A percentile compares a stretch with the other conserved stretches of the same genome.
phyloP scores from a whole-genome alignment of 257 asterid species.

The Solanum pimpinellifolium region DNA sequence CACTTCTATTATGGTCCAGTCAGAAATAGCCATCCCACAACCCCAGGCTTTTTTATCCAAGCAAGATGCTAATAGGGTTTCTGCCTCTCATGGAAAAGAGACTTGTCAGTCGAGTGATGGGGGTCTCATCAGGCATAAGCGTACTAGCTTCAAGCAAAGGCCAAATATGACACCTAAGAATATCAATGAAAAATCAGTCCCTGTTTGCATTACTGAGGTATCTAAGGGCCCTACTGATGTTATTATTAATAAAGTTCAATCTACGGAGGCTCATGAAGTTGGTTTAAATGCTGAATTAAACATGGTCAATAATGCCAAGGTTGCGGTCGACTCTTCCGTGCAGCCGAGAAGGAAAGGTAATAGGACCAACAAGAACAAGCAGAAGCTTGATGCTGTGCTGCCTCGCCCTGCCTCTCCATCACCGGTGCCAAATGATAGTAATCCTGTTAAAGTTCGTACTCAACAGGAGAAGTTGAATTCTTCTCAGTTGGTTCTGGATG shows the following conservation, averaged over 20 bases:
- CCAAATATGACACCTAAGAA: slow-evolving; percentile 33
- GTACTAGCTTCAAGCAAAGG: slow-evolving; percentile 45
- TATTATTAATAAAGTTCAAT: slow-evolving; percentile 13
- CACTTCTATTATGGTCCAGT: slow-evolving; percentile 10
- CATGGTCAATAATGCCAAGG: slow-evolving; percentile 15
- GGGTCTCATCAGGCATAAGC: slow-evolving; percentile 32
- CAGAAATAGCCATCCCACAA: slow-evolving; percentile 23
- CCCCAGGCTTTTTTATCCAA: slow-evolving; percentile 16
- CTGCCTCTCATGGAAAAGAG: slow-evolving; percentile 10
- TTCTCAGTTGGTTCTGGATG: slow-evolving; percentile 21
- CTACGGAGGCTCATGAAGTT: slow-evolving; percentile 20
- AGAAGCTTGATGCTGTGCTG: slow-evolving; percentile 34
- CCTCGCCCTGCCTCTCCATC: slow-evolving; percentile 19
- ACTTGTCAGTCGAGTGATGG: slow-evolving; percentile 35
- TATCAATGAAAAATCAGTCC: slow-evolving; percentile 22
- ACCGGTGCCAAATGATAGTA: slow-evolving; percentile 9
- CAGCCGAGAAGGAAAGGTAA: slow-evolving; percentile 51
- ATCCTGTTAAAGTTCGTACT: slow-evolving; percentile 15
- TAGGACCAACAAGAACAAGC: slow-evolving; percentile 46
- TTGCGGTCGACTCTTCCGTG: slow-evolving; percentile 23
- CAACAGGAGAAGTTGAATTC: slow-evolving; percentile 27
- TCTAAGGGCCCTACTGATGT: slow-evolving; percentile 14
- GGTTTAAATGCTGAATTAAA: slow-evolving; percentile 19
- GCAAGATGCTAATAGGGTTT: slow-evolving; percentile 21
- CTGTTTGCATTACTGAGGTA: slow-evolving; percentile 18